phyloP scores from a whole-genome alignment of 164 flowering plant species.

The Chimonanthus praecox region DNA sequence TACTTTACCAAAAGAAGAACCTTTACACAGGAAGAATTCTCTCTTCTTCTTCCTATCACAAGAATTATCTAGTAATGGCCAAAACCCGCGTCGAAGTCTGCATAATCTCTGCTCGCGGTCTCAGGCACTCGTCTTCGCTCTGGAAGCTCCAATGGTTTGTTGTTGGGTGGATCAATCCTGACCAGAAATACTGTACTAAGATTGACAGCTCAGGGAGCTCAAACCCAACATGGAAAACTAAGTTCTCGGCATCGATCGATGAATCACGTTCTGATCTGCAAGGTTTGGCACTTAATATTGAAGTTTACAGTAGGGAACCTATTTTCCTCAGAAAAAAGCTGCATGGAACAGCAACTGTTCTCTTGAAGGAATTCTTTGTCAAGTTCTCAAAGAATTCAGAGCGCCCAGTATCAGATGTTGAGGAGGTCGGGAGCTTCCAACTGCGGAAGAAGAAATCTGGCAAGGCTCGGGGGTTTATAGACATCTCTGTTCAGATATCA shows the following conservation, averaged over 20 bases:
- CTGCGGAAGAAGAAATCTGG: constrained; percentile 48
- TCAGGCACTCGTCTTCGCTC: constrained; percentile 46
- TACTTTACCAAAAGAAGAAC: constrained; percentile 7
- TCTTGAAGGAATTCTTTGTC: constrained; percentile 56
- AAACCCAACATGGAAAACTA: constrained; percentile 78
- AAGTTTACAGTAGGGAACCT: constrained; percentile 83
- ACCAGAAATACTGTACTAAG: constrained; percentile 71
- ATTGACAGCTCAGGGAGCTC: constrained; percentile 56
- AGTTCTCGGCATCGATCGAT: constrained; percentile 55
- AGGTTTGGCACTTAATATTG: constrained; percentile 45
- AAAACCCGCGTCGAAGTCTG: constrained; percentile 62
- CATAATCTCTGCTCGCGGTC: constrained; percentile 74
- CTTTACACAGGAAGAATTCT: constrained; percentile 3
- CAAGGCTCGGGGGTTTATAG: constrained; percentile 74
- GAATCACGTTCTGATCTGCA: constrained; percentile 28
- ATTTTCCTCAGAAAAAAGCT: constrained; percentile 71
- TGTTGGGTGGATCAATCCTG: constrained; percentile 86
- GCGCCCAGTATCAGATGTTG: constrained; percentile 20
- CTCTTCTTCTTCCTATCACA: background rate
- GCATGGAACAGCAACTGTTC: constrained; percentile 59
- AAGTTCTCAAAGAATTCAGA: constrained; percentile 33
- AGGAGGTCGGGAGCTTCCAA: constrained; percentile 68
- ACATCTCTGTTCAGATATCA: constrained; percentile 56
- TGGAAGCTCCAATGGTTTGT: constrained; percentile 90
- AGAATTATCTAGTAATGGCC: constrained; percentile 28